Base-by-base conservation (phyloP, 2,329 filamentous ascomycete genomes). In the Westerdykella aurantiaca region DNA sequence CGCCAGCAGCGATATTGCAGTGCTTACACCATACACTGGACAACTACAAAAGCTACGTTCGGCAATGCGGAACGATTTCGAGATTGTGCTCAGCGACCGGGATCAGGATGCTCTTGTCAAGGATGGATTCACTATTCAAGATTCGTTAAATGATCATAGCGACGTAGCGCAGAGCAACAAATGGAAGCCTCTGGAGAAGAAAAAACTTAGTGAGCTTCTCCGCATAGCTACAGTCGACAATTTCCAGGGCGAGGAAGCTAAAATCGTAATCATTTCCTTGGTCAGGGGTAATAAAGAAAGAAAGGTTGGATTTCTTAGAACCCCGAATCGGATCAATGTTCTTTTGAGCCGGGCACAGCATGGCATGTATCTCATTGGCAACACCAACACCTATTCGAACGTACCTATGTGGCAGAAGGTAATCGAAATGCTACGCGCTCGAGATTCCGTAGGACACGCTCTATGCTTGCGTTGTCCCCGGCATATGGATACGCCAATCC, bases 221-320 rank as follows among this genome's bases (percentile, higher is more conserved):
- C 68, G 78, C 4, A 63, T 82, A 0, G 80, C 82, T 0, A 86
- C 81, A 0, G 75, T 87, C 0, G 82, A 86, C 59, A 88, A 87
- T 49, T 88, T 86, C 41, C 82, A 89, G 51, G 85, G 85, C 0
- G 83, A 88, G 53, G 83, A 89, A 56, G 80, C 79, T 4, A 81
- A 85, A 42, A 69, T 88, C 6, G 72, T 88, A 0, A 68, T 88
- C 2, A 69, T 88, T 0, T 85, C 81, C 0, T 68, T 88, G 0
- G 82, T 87, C 0, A 75, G 85, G 34, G 85, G 81, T 63, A 88
- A 88, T 51, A 45, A 57, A 0, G 52, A 75, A n/a, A 68, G 66
- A 7, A 75, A 72, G 6, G 75, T 74, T 17, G 85, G 84, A 0
- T 88, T 88, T 49, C 66, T 88, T 1, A 74, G 68, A 18, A 81